These are phyloP conservation scores for Meyerozyma athensensis DNA, from an alignment of 1,139 yeast species.

Conservation along the genomic window DNA sequence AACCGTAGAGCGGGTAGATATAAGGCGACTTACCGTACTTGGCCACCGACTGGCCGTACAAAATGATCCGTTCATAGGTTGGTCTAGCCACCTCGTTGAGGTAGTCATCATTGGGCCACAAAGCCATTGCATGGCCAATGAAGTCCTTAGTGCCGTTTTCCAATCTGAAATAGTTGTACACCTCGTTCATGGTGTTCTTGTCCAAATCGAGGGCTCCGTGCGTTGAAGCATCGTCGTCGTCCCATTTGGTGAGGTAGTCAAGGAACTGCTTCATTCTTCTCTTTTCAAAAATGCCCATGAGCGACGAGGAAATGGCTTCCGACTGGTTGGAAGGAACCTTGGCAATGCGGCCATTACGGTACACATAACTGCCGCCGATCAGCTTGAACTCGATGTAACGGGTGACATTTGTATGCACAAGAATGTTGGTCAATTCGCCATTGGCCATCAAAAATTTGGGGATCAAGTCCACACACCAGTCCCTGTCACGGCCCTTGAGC, in stretches of 20 bases:
- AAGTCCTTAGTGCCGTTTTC: slow-evolving; percentile 94
- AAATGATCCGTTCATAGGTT: slow-evolving; percentile 77
- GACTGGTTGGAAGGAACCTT: slow-evolving; percentile 91
- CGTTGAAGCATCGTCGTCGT: slow-evolving; percentile 73
- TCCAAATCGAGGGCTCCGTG: slow-evolving; percentile 87
- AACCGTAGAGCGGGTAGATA: slow-evolving; percentile 91
- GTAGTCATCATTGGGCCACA: slow-evolving; percentile 92
- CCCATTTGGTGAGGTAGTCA: slow-evolving; percentile 80
- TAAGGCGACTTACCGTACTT: slow-evolving; percentile 96
- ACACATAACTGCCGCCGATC: slow-evolving; percentile 90
- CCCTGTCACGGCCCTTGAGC: slow-evolving; percentile 84
- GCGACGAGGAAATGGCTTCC: slow-evolving; percentile 86
- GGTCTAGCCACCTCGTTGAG: slow-evolving; percentile 88
- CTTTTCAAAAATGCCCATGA: slow-evolving; percentile 96
- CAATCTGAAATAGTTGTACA: slow-evolving; percentile 82
- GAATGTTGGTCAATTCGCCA: slow-evolving; percentile 93
- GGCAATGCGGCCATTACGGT: slow-evolving; percentile 85
- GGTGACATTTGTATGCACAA: slow-evolving; percentile 93
- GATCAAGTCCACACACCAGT: slow-evolving; percentile 96
- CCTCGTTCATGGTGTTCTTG: slow-evolving; percentile 86
- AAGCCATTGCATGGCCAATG: slow-evolving; percentile 98
- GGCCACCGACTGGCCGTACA: slow-evolving; percentile 88
- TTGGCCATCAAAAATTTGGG: slow-evolving; percentile 98
- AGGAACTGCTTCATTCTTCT: slow-evolving; percentile 89
- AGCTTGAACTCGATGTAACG: slow-evolving; percentile 95